Base-by-base conservation (phyloP, 1,284 basidiomycete genomes). In the Boletus semigastroideus region DNA sequence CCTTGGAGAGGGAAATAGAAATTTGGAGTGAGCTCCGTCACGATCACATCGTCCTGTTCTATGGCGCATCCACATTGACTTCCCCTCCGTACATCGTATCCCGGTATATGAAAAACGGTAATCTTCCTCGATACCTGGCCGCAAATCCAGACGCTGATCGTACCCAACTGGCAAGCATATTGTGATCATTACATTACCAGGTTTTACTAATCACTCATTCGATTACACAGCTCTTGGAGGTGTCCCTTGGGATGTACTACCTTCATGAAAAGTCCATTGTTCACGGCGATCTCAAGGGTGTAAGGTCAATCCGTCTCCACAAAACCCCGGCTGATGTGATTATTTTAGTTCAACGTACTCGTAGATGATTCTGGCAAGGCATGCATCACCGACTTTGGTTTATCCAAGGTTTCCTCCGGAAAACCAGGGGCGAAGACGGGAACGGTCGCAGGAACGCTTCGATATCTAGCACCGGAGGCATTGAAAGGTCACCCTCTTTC, bases 221-320 rank as follows among this genome's bases (percentile, higher is more conserved):
- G 10, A 38, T 14, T 27, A 5, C 12, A n/a, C 33, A 52, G 51
- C 3, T 44, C 4, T 49, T 49, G 14, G 46, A 52, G 22, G 37
- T 52, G 13, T 52, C 50, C 31, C 46, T 52, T 19, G 50, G 50
- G 22, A 52, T 52, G 50, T 52, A 43, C 34, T 49, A 52, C 36
- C 50, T 52, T 19, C 45, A 48, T 3, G 50, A 52, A 33, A 42
- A 43, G 9, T 1, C 37, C 1, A 6, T 52, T 3, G 17, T 52
- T 17, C 46, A 52, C 4, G 42, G 42, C 6, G 51, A 52, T 10
- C 6, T 52, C 14, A 49, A 49, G 37, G 37, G 46, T 33, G 51
- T 52, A 19, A 39, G 48, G 7, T 4, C 4, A 34, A n/a, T 8
- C 1, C 12, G 5, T 16, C 28, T 9, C 13, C 13, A 1, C 17